Base-by-base conservation (phyloP, 1,139 yeast genomes). In the Scheffersomyces titani region DNA sequence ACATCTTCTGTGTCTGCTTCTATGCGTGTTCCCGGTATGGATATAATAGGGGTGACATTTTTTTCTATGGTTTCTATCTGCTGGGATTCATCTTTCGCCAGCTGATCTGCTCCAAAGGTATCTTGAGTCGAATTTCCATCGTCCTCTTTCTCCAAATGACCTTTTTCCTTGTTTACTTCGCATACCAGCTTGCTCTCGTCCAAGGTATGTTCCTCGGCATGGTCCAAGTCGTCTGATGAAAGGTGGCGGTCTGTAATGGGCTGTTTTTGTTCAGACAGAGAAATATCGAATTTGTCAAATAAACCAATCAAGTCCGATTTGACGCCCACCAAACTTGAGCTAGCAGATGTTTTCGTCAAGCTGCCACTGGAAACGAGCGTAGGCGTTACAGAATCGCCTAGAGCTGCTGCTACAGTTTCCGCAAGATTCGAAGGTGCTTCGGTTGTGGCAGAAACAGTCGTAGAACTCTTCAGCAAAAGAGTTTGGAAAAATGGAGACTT, bases 241-340 rank as follows among this genome's bases (percentile, higher is more conserved):
- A 18, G 19, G 36, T 19, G 48, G 30, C 18, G 19, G 30, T 13
- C 21, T 22, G 52, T 19, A 5, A n/a, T 21, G n/a, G 19, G 21
- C 24, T 46, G 19, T 30, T 7, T 30, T 16, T 30, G 40, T 30
- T 30, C 40, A 30, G 40, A 30, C 40, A 9, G 40, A 30, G 22
- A 46, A 20, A 77, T 63, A 57, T 78, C 81, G 59, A 75, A 78
- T 61, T 74, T 77, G 56, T 75, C 82, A 61, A 78, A 76, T 47
- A 78, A 64, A 11, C 74, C 81, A 49, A 77, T 72, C 60, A 79
- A 68, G 53, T 77, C 81, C 11, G 69, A 56, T 24, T 68, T 67
- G 24, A 64, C 62, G 11, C 57, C 53, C 3, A 13, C n/a, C 16
- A 9, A 6, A 11, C 24, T 22, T 11, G 24, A 13, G n/a, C 19